Percentiles rank a stretch among this genome's conserved stretches.
Evolutionary conservation across 345 rosid species (phyloP).

Genomic region (Salix viminalis): DNA sequence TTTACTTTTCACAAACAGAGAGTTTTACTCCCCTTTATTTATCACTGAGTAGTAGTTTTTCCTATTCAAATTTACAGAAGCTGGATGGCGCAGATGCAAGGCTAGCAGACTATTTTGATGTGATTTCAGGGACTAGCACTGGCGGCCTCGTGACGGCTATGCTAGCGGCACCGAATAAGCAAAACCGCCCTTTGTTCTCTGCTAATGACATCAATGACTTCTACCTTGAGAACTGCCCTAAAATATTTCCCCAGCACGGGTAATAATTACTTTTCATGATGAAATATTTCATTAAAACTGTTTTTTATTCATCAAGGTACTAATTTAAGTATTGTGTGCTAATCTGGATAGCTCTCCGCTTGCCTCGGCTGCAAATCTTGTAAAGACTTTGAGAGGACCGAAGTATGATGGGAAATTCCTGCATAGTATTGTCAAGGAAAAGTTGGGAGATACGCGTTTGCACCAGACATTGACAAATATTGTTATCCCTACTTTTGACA

Average conservation of each 20-base stretch:
- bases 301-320: neutral
- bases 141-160: constrained; percentile 71
- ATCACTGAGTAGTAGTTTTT: neutral
- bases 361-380: constrained; percentile 25
- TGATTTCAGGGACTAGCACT: neutral
- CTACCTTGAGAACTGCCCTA: constrained; percentile 13
- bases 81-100: constrained; percentile 62
- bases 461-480: constrained; percentile 31
- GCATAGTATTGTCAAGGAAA: constrained; percentile 35
- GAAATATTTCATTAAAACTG: neutral
- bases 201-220: constrained; percentile 53
- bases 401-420: constrained; percentile 56
- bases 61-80: constrained; percentile 33
- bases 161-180: constrained; percentile 51
- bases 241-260: constrained; percentile 15
- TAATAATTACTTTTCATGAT: neutral
- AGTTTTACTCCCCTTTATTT: neutral
- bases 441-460: constrained; percentile 44
- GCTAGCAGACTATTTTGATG: constrained; percentile 24
- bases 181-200: constrained; percentile 58
- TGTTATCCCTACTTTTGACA: no score
- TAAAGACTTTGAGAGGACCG: constrained; percentile 53
- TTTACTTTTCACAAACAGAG: no score
- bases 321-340: no score
- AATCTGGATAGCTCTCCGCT: constrained; percentile 8